Percentiles rank a stretch among this genome's conserved stretches.
Conservation (phyloP, 495 filamentous ascomycete genomes). For the Penicillium arizonense region DNA sequence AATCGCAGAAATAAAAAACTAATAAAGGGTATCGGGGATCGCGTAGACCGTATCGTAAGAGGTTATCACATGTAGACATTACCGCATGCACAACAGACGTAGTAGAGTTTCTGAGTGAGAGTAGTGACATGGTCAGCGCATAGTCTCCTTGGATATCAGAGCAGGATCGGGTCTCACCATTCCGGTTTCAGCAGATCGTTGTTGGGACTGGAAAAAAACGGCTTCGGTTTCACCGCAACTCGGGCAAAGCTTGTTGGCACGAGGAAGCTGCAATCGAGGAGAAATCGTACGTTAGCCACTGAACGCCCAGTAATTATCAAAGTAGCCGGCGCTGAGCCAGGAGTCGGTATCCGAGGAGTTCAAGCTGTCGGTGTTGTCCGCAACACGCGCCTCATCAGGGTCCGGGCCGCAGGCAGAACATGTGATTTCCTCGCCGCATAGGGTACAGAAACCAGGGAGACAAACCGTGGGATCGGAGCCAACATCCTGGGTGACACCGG, state of each 20-base stretch:
- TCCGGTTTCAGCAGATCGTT: conserved; percentile 92
- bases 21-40: conserved; percentile 38
- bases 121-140: background rate
- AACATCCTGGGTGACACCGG: conserved; percentile 95
- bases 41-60: conserved; percentile 20
- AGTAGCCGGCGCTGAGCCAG: conserved; percentile 7
- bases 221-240: conserved; percentile 80
- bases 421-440: conserved; percentile 50
- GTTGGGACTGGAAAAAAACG: conserved; percentile 98
- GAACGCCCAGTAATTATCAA: conserved; percentile 10
- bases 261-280: conserved; percentile 67
- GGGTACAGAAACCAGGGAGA: conserved; percentile 54
- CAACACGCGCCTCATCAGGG: background rate
- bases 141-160: background rate
- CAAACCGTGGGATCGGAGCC: conserved; percentile 96
- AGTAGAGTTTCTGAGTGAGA: conserved; percentile 84
- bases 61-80: conserved; percentile 71
- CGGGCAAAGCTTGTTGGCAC: conserved; percentile 78
- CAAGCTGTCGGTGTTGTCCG: conserved; percentile 4
- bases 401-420: conserved; percentile 45
- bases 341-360: conserved; percentile 2
- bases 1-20: conserved; percentile 12
- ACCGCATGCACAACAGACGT: conserved; percentile 90
- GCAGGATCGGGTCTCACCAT: conserved; percentile 68
- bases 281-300: conserved; percentile 47